These are phyloP conservation scores for Myxozyma neglecta DNA, from an alignment of 805 yeast genomes.

Conservation along the genomic window DNA sequence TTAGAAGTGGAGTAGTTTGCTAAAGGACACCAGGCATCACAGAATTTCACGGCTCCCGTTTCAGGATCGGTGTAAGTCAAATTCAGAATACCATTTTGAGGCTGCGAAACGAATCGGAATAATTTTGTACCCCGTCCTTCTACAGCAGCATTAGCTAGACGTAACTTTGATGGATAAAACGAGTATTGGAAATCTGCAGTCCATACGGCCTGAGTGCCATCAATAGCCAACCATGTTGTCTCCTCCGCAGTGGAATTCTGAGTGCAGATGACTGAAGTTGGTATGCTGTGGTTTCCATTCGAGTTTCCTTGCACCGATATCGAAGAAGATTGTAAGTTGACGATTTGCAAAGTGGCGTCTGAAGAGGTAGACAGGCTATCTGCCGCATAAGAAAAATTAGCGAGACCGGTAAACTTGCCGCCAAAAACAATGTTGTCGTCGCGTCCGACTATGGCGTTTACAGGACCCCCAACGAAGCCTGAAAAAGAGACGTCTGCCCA, in stretches of 20 bases:
- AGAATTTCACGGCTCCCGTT: constrained; percentile 55
- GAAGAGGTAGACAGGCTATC: background rate
- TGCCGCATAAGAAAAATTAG: constrained; percentile 41
- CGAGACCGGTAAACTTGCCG: constrained; percentile 69
- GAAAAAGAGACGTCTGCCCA: constrained; percentile 61
- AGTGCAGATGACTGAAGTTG: constrained; percentile 38
- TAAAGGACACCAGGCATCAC: constrained; percentile 92
- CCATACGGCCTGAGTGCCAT: constrained; percentile 62
- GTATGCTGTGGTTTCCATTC: constrained; percentile 43
- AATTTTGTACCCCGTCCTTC: constrained; percentile 50
- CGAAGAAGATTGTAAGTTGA: constrained; percentile 59
- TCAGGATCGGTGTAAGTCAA: constrained; percentile 77
- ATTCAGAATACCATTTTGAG: constrained; percentile 89
- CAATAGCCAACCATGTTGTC: constrained; percentile 54
- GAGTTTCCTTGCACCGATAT: constrained; percentile 47
- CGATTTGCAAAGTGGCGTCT: constrained; percentile 45
- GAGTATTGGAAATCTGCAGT: constrained; percentile 57
- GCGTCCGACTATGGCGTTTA: constrained; percentile 62
- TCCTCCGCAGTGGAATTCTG: constrained; percentile 24
- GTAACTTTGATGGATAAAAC: constrained; percentile 65
- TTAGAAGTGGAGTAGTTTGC: constrained; percentile 42
- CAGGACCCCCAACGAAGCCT: constrained; percentile 64
- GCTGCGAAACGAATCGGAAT: constrained; percentile 74
- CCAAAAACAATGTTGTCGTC: constrained; percentile 66
- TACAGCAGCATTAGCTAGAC: constrained; percentile 59